A percentile compares a stretch with the other conserved stretches of the same genome.
Evolutionary conservation across 305 asterid genomes (phyloP).

Genomic region (Fraxinus angustifolia): DNA sequence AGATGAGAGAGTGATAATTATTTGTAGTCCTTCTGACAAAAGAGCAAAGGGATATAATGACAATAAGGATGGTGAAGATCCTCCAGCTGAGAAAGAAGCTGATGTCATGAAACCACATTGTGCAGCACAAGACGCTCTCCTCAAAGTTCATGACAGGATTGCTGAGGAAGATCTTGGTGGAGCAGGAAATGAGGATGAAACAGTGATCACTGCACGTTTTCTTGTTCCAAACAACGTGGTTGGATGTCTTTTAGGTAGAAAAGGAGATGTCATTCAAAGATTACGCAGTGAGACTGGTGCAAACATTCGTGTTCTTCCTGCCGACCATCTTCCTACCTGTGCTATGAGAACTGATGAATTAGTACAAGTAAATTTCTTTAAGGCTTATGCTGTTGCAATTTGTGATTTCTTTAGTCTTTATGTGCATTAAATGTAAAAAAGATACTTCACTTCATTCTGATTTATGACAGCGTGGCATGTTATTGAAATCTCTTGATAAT

Average conservation of each 20-base stretch:
- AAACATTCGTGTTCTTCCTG: constrained; percentile 66
- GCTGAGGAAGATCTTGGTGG: constrained; percentile 58
- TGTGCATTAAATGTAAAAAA: neutral
- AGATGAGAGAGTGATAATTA: constrained; percentile 62
- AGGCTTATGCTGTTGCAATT: constrained; percentile 19
- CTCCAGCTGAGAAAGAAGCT: constrained; percentile 24
- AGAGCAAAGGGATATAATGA: constrained; percentile 33
- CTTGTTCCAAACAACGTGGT: constrained; percentile 59
- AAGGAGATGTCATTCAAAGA: constrained; percentile 83
- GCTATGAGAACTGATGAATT: constrained; percentile 61
- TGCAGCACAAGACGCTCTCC: constrained; percentile 84
- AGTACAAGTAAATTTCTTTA: constrained; percentile 55
- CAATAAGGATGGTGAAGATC: constrained; percentile 24
- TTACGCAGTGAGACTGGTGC: constrained; percentile 76
- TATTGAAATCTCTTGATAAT: neutral
- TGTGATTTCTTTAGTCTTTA: constrained; percentile 5
- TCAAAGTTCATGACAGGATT: constrained; percentile 72
- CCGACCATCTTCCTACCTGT: constrained; percentile 66
- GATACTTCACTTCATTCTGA: neutral
- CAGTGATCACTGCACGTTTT: constrained; percentile 63
- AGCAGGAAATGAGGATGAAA: constrained; percentile 39
- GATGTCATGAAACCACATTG: constrained; percentile 49
- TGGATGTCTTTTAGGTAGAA: constrained; percentile 76
- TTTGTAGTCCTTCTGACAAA: constrained; percentile 60
- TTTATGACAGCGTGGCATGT: constrained; percentile 7